Percentiles rank a stretch among this genome's conserved stretches.
phyloP scores from a whole-genome alignment of 2,329 filamentous ascomycete genomes.

The Allantophomopsis lycopodina region DNA sequence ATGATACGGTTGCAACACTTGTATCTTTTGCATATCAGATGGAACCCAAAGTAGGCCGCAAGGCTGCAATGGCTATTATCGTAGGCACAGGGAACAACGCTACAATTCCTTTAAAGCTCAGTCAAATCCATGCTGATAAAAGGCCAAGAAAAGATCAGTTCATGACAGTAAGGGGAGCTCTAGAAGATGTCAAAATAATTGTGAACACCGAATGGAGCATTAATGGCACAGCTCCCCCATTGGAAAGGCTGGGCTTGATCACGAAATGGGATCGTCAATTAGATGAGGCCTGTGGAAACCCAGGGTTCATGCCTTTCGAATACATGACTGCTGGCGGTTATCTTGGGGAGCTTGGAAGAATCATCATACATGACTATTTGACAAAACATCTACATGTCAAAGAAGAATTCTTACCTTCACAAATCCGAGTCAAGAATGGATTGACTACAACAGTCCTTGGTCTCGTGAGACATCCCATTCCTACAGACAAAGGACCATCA shows the following conservation, averaged over 20 bases:
- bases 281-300: conserved; percentile 52
- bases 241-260: conserved; percentile 48
- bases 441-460: conserved; percentile 59
- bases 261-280: conserved; percentile 59
- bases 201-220: conserved; percentile 83
- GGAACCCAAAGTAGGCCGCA: conserved; percentile 42
- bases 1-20: conserved; percentile 69
- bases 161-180: conserved; percentile 27
- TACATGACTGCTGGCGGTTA: conserved; percentile 96
- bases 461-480: conserved; percentile 44
- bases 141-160: conserved; percentile 32
- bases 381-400: conserved; percentile 26
- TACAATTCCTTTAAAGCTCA: conserved; percentile 57
- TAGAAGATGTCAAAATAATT: conserved; percentile 49
- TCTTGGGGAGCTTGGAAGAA: conserved; percentile 68
- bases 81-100: conserved; percentile 74
- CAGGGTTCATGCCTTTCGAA: conserved; percentile 88
- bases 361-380: conserved; percentile 79
- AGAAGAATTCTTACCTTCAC: conserved; percentile 6
- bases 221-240: conserved; percentile 55
- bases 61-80: conserved; percentile 67
- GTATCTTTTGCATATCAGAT: conserved; percentile 65
- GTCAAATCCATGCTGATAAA: conserved; percentile 50
- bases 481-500: conserved; percentile 18
- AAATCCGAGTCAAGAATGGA: conserved; percentile 22